phyloP scores from a whole-genome alignment of 2,329 filamentous ascomycete species.

The Arthroderma uncinatum region DNA sequence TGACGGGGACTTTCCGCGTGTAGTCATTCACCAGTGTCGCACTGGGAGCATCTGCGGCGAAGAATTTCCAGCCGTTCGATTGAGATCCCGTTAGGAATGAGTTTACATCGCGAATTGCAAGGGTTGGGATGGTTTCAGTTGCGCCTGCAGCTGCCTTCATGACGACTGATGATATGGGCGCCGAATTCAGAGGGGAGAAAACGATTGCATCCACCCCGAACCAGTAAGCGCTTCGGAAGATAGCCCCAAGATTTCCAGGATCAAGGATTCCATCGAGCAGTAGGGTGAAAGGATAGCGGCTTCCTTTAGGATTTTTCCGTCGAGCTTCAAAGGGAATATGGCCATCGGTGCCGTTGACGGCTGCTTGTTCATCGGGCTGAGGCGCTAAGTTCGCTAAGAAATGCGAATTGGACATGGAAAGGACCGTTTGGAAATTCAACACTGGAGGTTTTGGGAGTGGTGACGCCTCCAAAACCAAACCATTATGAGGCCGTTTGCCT shows the following conservation, averaged over 20 bases:
- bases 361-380: constrained; percentile 63
- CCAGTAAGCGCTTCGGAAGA: constrained; percentile 79
- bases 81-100: constrained; percentile 60
- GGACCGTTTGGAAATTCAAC: constrained; percentile 43
- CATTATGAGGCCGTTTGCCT: constrained; percentile 74
- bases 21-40: constrained; percentile 20
- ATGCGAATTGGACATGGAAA: constrained; percentile 36
- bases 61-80: constrained; percentile 68
- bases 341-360: constrained; percentile 56
- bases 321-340: constrained; percentile 31
- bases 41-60: constrained; percentile 53
- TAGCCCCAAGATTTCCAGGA: constrained; percentile 79
- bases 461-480: constrained; percentile 75
- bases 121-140: constrained; percentile 64
- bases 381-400: constrained; percentile 52
- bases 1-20: constrained; percentile 24
- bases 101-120: constrained; percentile 55
- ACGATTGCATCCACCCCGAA: constrained; percentile 78
- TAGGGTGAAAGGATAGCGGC: constrained; percentile 32
- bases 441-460: constrained; percentile 64
- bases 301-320: not conserved
- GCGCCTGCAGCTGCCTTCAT: constrained; percentile 85
- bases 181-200: constrained; percentile 62
- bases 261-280: constrained; percentile 50
- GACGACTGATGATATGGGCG: constrained; percentile 62